A percentile compares a stretch with the other conserved stretches of the same genome.
Evolutionary conservation across 2,329 filamentous ascomycete species (phyloP).

Genomic region (Simplicillium sp.): DNA sequence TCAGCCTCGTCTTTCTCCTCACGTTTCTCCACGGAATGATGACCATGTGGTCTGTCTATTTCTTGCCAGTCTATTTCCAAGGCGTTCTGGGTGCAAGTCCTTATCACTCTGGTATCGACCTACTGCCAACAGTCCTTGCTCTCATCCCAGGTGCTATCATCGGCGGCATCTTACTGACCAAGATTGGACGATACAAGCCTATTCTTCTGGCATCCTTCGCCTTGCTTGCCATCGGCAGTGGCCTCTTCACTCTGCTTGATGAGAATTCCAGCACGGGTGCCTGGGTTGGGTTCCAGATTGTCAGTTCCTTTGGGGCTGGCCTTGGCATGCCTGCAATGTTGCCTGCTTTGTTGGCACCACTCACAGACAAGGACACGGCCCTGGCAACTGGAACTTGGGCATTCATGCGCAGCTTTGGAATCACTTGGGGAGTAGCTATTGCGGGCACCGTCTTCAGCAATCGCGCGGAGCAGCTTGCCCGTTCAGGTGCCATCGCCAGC

Average conservation of each 20-base stretch:
- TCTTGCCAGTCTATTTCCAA: constrained; percentile 39
- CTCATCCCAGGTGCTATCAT: constrained; percentile 16
- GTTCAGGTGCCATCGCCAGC: constrained; percentile 8
- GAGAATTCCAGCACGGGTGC: constrained; percentile 20
- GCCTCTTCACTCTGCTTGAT: constrained; percentile 31
- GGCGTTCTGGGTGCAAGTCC: constrained; percentile 24
- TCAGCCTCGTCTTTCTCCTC: constrained; percentile 7
- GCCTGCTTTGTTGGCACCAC: constrained; percentile 30
- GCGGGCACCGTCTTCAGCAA: constrained; percentile 28
- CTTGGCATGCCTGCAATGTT: constrained; percentile 29
- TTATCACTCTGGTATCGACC: constrained; percentile 17
- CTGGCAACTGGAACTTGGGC: constrained; percentile 28
- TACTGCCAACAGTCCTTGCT: constrained; percentile 19
- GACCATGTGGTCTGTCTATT: constrained; percentile 27
- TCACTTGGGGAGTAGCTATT: constrained; percentile 35
- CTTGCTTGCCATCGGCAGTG: constrained; percentile 26
- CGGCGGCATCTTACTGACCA: constrained; percentile 15
- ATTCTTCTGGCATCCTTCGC: constrained; percentile 23
- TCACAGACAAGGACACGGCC: constrained; percentile 25
- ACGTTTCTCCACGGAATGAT: constrained; percentile 13
- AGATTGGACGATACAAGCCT: constrained; percentile 19
- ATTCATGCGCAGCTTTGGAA: constrained; percentile 37
- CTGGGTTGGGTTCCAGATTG: constrained; percentile 33
- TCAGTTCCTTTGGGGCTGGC: constrained; percentile 30
- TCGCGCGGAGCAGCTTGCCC: constrained; percentile 8